Evolutionary conservation across 345 rosid species (phyloP).

Genomic region (Boechera divaricarpa): DNA sequence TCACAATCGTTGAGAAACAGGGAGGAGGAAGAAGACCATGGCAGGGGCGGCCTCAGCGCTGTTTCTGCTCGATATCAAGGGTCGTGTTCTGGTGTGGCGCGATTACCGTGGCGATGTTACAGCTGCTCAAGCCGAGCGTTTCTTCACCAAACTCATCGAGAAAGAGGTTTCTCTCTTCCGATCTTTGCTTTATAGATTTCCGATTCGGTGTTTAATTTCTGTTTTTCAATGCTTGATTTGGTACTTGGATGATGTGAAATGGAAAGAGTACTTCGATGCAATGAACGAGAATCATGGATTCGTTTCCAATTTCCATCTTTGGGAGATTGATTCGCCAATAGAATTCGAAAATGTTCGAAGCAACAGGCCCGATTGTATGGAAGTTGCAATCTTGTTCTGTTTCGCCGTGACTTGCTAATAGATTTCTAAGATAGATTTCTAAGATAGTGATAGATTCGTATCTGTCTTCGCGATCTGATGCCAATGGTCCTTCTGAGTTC

Average conservation of each 20-base stretch:
- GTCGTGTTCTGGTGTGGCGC: constrained; percentile 85
- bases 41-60: constrained; percentile 93
- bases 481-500: neutral
- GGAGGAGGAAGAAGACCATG: constrained; percentile 43
- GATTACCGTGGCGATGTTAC: constrained; percentile 89
- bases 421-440: neutral
- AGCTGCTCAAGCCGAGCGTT: constrained; percentile 76
- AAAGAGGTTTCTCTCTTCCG: constrained; percentile 59
- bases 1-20: constrained; percentile 23
- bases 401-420: neutral
- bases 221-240: constrained; percentile 1
- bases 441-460: constrained; percentile 7
- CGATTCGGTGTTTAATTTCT: neutral
- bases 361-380: neutral
- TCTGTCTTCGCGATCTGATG: constrained; percentile 4
- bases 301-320: constrained; percentile 12
- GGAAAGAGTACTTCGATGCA: neutral
- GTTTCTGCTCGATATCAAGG: constrained; percentile 78
- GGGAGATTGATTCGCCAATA: constrained; percentile 20
- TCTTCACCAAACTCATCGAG: constrained; percentile 85
- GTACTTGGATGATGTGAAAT: neutral
- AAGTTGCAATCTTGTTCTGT: constrained; percentile 5
- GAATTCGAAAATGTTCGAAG: neutral
- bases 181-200: constrained; percentile 11
- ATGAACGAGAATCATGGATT: neutral